Base-by-base conservation (phyloP, 768 basidiomycete genomes). In the Hygrophoropsis aurantiaca region DNA sequence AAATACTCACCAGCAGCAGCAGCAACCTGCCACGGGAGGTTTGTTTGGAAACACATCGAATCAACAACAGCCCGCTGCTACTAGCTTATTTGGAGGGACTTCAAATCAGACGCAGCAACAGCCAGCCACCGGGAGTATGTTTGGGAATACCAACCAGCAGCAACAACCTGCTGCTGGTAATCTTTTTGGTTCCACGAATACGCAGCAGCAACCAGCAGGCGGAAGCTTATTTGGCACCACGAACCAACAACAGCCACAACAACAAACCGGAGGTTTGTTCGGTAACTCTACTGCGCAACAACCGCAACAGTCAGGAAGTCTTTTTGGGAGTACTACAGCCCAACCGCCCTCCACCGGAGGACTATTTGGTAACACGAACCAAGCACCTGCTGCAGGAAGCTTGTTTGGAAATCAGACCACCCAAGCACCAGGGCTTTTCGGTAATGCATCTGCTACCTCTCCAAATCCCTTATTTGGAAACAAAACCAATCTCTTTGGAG, bases 381-480 rank as follows among this genome's bases (percentile, higher is more conserved):
- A 42, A 18, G 48, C 48, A 32, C 42, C 40, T 36, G 27, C 57
- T 3, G 51, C 62, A 15, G 58, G 62, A 10, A 59, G 67, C 6
- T 43, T 68, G 40, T 71, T 71, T 52, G 61, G 68, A 11, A 48
- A 34, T 39, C 55, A 57, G 5, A 35, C 48, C 13, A 56, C 58
- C n/a, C 47, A 46, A 20, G 19, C 52, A 26, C 62, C 57, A 21
- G 58, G 65, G 25, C 37, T 56, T 4, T 70, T 67, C 49, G 67
- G 67, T 13, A 42, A n/a, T 34, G 47, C 61, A 2, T 16, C 47
- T 21, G 51, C 49, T 27, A 38, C 63, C 33, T 55, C 40, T 24
- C 30, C 58, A 33, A 61, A 67, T 41, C 58, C 67, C 32, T 48
- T 71, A 23, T 75, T 75, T 38, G 72, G 70, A 11, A 66, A 63